These are phyloP conservation scores for Wickerhamomyces canadensis DNA, from an alignment of 805 yeast genomes.

Conservation along the genomic window DNA sequence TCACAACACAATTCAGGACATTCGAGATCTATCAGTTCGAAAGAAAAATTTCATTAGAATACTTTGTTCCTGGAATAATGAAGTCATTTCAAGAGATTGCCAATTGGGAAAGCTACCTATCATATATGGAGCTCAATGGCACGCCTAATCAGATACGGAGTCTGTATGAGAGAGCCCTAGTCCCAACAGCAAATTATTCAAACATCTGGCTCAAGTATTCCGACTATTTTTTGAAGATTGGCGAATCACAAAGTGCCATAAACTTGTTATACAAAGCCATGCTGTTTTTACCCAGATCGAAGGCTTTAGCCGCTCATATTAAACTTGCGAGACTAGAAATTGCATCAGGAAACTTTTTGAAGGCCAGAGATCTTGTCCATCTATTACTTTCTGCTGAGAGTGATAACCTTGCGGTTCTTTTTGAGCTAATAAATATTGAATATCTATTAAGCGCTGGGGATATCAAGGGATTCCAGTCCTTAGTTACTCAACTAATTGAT, in stretches of 20 bases:
- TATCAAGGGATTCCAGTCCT: conserved; percentile 11
- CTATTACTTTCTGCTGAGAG: conserved; percentile 25
- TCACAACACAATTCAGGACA: conserved; percentile 48
- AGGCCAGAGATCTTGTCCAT: conserved; percentile 27
- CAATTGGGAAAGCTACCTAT: conserved; percentile 55
- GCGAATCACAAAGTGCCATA: conserved; percentile 32
- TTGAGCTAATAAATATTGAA: conserved; percentile 40
- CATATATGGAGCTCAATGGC: conserved; percentile 39
- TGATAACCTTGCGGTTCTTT: conserved; percentile 28
- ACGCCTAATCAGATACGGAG: conserved; percentile 18
- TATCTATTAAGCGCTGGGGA: conserved; percentile 19
- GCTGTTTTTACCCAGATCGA: conserved; percentile 16
- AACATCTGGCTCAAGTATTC: conserved; percentile 46
- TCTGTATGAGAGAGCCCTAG: conserved; percentile 43
- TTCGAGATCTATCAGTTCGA: conserved; percentile 49
- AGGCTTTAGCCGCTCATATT: conserved; percentile 24
- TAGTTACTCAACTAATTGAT: conserved; percentile 25
- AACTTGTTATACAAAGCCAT: conserved; percentile 33
- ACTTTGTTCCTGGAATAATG: conserved; percentile 29
- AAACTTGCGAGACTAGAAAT: conserved; percentile 41
- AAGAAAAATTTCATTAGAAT: conserved; percentile 32
- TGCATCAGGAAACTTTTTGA: conserved; percentile 28
- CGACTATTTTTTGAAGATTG: conserved; percentile 32
- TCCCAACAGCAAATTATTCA: conserved; percentile 39
- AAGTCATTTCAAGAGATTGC: conserved; percentile 41